Evolutionary conservation across 768 basidiomycete genomes (phyloP), one percentile per base, ranked within the genome.

Genomic region (Kwoniella europaea): DNA sequence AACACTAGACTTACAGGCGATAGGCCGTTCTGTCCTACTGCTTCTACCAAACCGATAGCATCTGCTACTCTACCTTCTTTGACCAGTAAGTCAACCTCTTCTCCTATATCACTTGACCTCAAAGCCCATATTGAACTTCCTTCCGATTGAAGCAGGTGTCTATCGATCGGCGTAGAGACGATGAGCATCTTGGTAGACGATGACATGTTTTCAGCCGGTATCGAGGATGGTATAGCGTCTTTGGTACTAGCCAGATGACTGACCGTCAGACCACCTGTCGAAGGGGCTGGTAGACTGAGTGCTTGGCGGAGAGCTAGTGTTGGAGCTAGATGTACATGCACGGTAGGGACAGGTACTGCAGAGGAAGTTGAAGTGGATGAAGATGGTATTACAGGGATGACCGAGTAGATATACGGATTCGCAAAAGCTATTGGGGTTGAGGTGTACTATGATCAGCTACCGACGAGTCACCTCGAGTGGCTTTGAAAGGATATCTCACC

Each of bases 41-140:
- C 88, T 62, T 92, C 90, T 10, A 96, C 85, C 7, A 96, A 85
- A 2, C 90, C 87, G n/a, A 94, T 86, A 0, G 92, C 94, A 76
- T 96, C 91, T 0, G 86, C 85, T 80, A 94, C 94, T 42, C 86
- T 84, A 0, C 90, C 91, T 3, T 82, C 86, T 42, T 85, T 82
- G 3, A 94, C 89, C 20, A 96, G 86, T 76, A 95, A 92, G 72
- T 96, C 93, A 16, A 97, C 87, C 75, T 96, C 92, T 22, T 90
- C 88, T 6, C 88, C 86, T 90, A 93, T 92, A 0, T 90, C 84
- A 73, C 87, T 88, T 87, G 94, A 90, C 9, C 78, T 73, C 60
- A 95, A 85, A 41, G 86, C 86, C 93, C 93, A 96, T 71, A 98
- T 86, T 1, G 88, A 87, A 71, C 89, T 91, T 2, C 94, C 93